Percentiles rank a stretch among this genome's conserved stretches.
phyloP scores from a whole-genome alignment of 352 stramenopile species.

The Globisporangium irregulare region DNA sequence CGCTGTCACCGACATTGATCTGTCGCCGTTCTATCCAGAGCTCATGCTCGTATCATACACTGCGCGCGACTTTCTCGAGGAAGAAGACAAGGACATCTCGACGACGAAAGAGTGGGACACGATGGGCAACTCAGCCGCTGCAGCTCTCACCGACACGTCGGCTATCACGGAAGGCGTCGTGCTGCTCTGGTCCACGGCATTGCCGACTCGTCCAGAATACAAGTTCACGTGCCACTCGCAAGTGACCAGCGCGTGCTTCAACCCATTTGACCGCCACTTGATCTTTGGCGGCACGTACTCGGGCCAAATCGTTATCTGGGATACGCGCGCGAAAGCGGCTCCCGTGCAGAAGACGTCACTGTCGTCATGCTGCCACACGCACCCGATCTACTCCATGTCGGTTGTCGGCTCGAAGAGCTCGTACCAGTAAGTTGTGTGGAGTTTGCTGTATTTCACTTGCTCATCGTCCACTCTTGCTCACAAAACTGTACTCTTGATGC shows the following conservation, averaged over 20 bases:
- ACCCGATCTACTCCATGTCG: constrained; percentile 86
- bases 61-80: constrained; percentile 65
- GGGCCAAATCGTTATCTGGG: constrained; percentile 85
- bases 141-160: constrained; percentile 53
- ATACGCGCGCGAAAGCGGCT: constrained; percentile 75
- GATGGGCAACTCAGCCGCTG: constrained; percentile 49
- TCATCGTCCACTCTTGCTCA: constrained; percentile 7
- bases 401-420: constrained; percentile 80
- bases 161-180: constrained; percentile 76
- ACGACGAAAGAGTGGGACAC: constrained; percentile 69
- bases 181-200: constrained; percentile 81
- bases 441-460: background rate
- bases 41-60: constrained; percentile 70
- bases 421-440: constrained; percentile 55
- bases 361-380: constrained; percentile 77
- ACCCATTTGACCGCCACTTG: constrained; percentile 83
- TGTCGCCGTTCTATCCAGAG: constrained; percentile 83
- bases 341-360: constrained; percentile 85
- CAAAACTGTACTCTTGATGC: background rate
- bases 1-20: constrained; percentile 78
- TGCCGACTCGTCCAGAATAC: constrained; percentile 79
- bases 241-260: constrained; percentile 84
- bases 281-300: constrained; percentile 86
- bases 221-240: constrained; percentile 87
- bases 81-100: constrained; percentile 61